A percentile compares a stretch with the other conserved stretches of the same genome.
Evolutionary conservation across 345 rosid species (phyloP).

Genomic region (Syzygium aqueum): DNA sequence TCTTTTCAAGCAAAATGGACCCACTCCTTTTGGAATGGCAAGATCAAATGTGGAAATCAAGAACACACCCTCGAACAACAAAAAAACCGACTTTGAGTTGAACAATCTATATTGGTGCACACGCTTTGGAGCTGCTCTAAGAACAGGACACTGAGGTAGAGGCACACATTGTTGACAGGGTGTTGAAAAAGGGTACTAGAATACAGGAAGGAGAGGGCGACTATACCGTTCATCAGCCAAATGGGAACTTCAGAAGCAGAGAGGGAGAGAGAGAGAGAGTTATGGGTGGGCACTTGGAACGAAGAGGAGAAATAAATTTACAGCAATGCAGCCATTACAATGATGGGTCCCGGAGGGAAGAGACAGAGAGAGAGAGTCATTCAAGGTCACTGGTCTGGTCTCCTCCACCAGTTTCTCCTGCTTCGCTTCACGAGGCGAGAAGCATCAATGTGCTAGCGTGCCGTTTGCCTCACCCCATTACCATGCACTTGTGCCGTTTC

Average conservation of each 20-base stretch:
- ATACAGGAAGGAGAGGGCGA: neutral
- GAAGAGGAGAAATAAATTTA: neutral
- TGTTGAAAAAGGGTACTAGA: neutral
- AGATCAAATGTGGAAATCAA: neutral
- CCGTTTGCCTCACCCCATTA: neutral
- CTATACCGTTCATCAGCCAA: neutral
- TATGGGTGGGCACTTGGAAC: slow-evolving; percentile 5
- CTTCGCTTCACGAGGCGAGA: neutral
- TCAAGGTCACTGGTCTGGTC: neutral
- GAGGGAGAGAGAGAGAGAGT: neutral
- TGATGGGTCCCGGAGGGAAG: neutral
- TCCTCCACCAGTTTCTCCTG: neutral
- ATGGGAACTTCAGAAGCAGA: neutral
- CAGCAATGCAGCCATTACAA: slow-evolving; percentile 1
- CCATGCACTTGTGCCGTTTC: neutral
- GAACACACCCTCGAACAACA: neutral
- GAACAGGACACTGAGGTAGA: neutral
- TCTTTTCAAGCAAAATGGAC: neutral
- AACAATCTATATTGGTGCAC: neutral
- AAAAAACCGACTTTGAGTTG: neutral
- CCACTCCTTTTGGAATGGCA: neutral
- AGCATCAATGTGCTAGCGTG: neutral
- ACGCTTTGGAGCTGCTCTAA: neutral
- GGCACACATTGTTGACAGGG: neutral
- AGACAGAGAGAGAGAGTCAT: neutral